phyloP scores from a whole-genome alignment of 164 flowering plant genomes.

The Magnolia officinalis region DNA sequence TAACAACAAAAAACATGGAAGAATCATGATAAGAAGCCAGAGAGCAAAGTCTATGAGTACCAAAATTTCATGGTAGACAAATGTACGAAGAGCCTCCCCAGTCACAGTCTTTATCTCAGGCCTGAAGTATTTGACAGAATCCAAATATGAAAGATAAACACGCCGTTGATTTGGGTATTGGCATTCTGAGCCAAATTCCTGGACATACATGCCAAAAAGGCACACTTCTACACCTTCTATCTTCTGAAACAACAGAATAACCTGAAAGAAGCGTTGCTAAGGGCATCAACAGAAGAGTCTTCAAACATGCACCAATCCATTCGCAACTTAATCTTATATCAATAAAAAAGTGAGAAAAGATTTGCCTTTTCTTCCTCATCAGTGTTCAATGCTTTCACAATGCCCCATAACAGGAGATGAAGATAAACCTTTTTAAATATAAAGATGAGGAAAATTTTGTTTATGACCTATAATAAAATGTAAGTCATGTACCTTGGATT shows the following conservation, averaged over 20 bases:
- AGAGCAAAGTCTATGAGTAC: slow-evolving; percentile 24
- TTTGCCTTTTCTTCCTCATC: too few species aligned
- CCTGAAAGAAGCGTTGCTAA: slow-evolving; percentile 42
- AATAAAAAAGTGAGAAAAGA: not conserved
- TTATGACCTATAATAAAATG: not conserved
- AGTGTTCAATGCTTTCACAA: too few species aligned
- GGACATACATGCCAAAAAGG: slow-evolving; percentile 97
- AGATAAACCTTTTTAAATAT: not conserved
- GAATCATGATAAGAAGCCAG: not conserved
- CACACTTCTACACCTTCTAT: slow-evolving; percentile 99
- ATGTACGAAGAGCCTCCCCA: slow-evolving; percentile 97
- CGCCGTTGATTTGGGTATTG: slow-evolving; percentile 89
- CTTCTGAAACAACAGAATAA: slow-evolving; percentile 84
- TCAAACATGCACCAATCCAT: not conserved
- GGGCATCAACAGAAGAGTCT: not conserved
- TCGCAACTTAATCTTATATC: not conserved
- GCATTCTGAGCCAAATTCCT: slow-evolving; percentile 95
- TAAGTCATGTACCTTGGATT: slow-evolving; percentile 68
- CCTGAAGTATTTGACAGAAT: slow-evolving; percentile 96
- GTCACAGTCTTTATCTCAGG: slow-evolving; percentile 80
- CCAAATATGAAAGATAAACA: slow-evolving; percentile 93
- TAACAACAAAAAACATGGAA: not conserved
- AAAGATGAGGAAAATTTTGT: not conserved
- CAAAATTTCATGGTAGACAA: slow-evolving; percentile 97
- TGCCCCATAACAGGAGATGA: not conserved